Evolutionary conservation across 2,329 filamentous ascomycete genomes (phyloP).

Genomic region (Xylariaceae sp.): DNA sequence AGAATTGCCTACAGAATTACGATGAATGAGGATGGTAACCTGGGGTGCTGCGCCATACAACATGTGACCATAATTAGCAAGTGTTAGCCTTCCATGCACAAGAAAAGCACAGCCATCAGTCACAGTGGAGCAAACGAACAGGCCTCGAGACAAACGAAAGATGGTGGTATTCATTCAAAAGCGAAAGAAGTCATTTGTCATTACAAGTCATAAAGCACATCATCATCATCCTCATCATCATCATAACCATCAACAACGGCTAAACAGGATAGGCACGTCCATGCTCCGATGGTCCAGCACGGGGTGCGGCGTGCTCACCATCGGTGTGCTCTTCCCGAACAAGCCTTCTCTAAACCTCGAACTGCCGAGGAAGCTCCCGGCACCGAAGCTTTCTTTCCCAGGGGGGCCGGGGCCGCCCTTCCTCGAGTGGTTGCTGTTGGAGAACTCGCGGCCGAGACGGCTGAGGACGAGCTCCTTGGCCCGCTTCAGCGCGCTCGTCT

Average conservation of each 20-base stretch:
- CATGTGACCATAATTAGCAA: background rate
- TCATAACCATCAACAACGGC: constrained; percentile 31
- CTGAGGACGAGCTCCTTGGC: constrained; percentile 63
- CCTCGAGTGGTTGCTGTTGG: constrained; percentile 32
- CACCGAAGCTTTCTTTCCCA: constrained; percentile 32
- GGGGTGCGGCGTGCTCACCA: constrained; percentile 12
- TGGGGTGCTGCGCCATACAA: background rate
- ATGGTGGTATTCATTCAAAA: too few species aligned
- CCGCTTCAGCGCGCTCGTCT: constrained; percentile 57
- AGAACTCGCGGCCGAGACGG: constrained; percentile 59
- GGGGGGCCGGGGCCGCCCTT: constrained; percentile 29
- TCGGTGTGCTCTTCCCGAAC: constrained; percentile 41
- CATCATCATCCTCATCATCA: too few species aligned
- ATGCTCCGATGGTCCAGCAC: constrained; percentile 45
- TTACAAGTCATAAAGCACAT: too few species aligned
- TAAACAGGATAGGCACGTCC: constrained; percentile 66
- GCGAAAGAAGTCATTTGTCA: too few species aligned
- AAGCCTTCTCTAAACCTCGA: constrained; percentile 46
- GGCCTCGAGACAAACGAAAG: too few species aligned
- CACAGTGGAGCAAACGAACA: too few species aligned
- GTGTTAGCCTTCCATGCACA: too few species aligned
- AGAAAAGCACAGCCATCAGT: too few species aligned
- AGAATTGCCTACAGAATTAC: too few species aligned
- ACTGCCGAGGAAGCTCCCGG: constrained; percentile 41
- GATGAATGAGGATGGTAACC: too few species aligned